phyloP scores from a whole-genome alignment of 768 basidiomycete genomes.

The Mycena leptocephala region DNA sequence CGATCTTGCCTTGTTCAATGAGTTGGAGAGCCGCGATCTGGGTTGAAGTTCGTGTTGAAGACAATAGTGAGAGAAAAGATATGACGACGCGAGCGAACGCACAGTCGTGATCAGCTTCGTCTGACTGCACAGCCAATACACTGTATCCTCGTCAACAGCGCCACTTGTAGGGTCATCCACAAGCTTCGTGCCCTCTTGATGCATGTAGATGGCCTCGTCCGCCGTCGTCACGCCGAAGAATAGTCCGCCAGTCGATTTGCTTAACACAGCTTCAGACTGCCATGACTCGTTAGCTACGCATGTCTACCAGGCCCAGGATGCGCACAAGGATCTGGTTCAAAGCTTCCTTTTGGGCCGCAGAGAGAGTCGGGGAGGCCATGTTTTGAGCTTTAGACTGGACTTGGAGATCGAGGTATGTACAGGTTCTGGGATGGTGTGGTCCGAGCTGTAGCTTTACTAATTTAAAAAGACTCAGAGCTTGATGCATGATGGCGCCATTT shows the following conservation, averaged over 20 bases:
- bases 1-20: slow-evolving; percentile 47
- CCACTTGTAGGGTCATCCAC: slow-evolving; percentile 1
- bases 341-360: neutral
- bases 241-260: slow-evolving; percentile 2
- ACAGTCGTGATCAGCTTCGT: slow-evolving; percentile 22
- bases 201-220: slow-evolving; percentile 1
- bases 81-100: too few species aligned
- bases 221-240: slow-evolving; percentile 12
- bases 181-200: neutral
- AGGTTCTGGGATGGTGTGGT: too few species aligned
- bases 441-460: too few species aligned
- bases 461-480: too few species aligned
- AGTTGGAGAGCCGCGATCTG: slow-evolving; percentile 50
- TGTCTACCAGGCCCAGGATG: too few species aligned
- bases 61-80: neutral
- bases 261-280: neutral
- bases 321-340: neutral
- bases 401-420: too few species aligned
- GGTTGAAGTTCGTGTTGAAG: neutral
- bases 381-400: too few species aligned
- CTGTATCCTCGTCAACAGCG: slow-evolving; percentile 2
- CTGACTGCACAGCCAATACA: slow-evolving; percentile 26
- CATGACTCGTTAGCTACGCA: neutral
- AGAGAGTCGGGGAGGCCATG: neutral
- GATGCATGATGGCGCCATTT: too few species aligned